Evolutionary conservation across 192 early-diverging fungal species (phyloP).

Genomic region (Podila verticillata): DNA sequence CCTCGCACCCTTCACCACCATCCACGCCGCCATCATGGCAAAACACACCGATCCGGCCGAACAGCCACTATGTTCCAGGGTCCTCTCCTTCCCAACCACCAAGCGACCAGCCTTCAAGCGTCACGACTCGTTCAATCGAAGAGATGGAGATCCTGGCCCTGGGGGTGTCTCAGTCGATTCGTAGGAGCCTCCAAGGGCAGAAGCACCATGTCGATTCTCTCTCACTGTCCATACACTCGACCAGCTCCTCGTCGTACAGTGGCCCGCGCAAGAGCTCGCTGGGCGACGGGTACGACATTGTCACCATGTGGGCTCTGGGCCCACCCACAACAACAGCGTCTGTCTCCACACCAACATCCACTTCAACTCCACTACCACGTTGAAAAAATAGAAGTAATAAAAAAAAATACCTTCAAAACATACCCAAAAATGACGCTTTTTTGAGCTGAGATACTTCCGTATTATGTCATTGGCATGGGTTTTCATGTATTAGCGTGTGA

Average conservation of each 20-base stretch:
- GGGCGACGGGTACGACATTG: slow-evolving; percentile 31
- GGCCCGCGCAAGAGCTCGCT: not conserved
- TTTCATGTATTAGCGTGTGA: too few species aligned
- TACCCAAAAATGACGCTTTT: too few species aligned
- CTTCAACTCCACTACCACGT: not conserved
- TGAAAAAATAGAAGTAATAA: too few species aligned
- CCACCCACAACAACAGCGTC: not conserved
- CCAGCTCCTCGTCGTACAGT: not conserved
- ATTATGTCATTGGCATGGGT: too few species aligned
- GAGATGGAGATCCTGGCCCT: slow-evolving; percentile 25
- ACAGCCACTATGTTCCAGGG: not conserved
- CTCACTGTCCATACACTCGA: slow-evolving; percentile 2
- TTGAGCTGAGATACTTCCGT: too few species aligned
- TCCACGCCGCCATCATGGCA: not conserved
- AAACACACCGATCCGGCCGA: not conserved
- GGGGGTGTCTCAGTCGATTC: not conserved
- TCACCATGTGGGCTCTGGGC: slow-evolving; percentile 1
- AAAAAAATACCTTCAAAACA: too few species aligned
- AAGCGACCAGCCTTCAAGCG: not conserved
- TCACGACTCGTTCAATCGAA: slow-evolving; percentile 9
- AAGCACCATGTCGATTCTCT: not conserved
- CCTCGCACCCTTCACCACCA: not conserved
- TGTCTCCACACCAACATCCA: not conserved
- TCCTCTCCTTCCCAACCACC: not conserved
- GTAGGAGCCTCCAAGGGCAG: not conserved